A percentile compares a stretch with the other conserved stretches of the same genome.
These are phyloP conservation scores for Aspergillus pseudoglaucus DNA, from an alignment of 2,329 filamentous ascomycete genomes.

Conservation along the genomic window DNA sequence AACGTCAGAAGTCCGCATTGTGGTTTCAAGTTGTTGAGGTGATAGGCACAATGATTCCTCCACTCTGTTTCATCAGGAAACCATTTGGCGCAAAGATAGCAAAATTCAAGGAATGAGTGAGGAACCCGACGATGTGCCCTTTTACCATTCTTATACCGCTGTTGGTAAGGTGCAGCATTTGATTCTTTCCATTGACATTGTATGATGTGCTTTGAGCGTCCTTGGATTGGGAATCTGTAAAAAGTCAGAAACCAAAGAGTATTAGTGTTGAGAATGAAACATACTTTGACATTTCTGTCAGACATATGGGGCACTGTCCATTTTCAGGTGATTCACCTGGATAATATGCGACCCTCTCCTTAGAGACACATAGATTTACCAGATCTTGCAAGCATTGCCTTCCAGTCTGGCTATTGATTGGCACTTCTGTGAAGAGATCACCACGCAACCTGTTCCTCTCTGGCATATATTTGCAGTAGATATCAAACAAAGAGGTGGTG, in stretches of 20 bases:
- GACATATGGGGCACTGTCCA: conserved; percentile 3
- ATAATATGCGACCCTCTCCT: conserved; percentile 11
- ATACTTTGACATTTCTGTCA: conserved; percentile 4
- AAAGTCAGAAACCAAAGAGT: neutral
- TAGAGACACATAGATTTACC: conserved; percentile 9
- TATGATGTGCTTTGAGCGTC: neutral
- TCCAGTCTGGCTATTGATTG: conserved; percentile 1
- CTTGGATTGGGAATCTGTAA: neutral
- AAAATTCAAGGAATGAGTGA: conserved; percentile 4
- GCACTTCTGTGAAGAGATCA: neutral
- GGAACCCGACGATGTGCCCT: conserved; percentile 1
- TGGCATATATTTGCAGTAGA: conserved; percentile 1
- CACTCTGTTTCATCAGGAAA: neutral
- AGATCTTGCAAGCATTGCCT: conserved; percentile 15
- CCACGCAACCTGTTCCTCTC: neutral
- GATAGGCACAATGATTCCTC: conserved; percentile 1
- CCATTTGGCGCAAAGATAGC: conserved; percentile 7
- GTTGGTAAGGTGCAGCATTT: conserved; percentile 6
- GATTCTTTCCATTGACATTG: conserved; percentile 1
- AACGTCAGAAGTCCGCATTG: conserved; percentile 3
- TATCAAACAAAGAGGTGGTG: neutral
- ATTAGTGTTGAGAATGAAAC: neutral
- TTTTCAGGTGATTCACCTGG: neutral
- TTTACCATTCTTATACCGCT: conserved; percentile 7
- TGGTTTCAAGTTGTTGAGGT: conserved; percentile 1